Evolutionary conservation across 1,139 yeast species (phyloP).

Genomic region (Pichia kudriavzevii): DNA sequence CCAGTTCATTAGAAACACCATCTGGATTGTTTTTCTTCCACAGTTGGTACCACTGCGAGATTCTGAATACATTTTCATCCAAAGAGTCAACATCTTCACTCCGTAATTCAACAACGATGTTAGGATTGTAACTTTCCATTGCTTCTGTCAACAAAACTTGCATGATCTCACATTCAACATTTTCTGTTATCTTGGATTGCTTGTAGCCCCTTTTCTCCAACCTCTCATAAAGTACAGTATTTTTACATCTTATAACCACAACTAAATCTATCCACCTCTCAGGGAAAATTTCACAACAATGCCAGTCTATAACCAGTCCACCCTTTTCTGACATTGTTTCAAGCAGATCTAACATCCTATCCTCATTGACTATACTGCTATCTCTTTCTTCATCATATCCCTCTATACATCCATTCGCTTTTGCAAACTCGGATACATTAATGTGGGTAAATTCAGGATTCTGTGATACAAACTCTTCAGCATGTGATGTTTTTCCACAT

Average conservation of each 20-base stretch:
- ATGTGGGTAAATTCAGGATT: slow-evolving; percentile 41
- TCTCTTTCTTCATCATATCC: slow-evolving; percentile 83
- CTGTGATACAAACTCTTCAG: slow-evolving; percentile 46
- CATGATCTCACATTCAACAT: slow-evolving; percentile 96
- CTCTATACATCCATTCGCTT: slow-evolving; percentile 65
- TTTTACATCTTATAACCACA: slow-evolving; percentile 77
- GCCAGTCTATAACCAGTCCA: slow-evolving; percentile 92
- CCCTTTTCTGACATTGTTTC: slow-evolving; percentile 78
- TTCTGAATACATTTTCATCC: slow-evolving; percentile 72
- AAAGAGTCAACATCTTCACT: slow-evolving; percentile 70
- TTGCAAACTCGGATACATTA: slow-evolving; percentile 76
- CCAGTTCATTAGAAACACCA: slow-evolving; percentile 31
- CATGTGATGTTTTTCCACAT: slow-evolving; percentile 89
- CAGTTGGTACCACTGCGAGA: slow-evolving; percentile 61
- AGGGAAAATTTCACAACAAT: slow-evolving; percentile 91
- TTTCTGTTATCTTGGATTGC: slow-evolving; percentile 78
- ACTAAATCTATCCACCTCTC: slow-evolving; percentile 88
- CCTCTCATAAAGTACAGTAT: slow-evolving; percentile 64
- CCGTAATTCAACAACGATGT: slow-evolving; percentile 70
- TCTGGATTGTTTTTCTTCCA: slow-evolving; percentile 54
- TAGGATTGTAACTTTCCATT: slow-evolving; percentile 66
- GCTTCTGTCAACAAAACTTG: slow-evolving; percentile 87
- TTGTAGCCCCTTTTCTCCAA: slow-evolving; percentile 67
- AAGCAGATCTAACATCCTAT: slow-evolving; percentile 69
- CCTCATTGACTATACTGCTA: slow-evolving; percentile 88